phyloP scores from a whole-genome alignment of 768 basidiomycete species.

The Tubosaeta sp. region DNA sequence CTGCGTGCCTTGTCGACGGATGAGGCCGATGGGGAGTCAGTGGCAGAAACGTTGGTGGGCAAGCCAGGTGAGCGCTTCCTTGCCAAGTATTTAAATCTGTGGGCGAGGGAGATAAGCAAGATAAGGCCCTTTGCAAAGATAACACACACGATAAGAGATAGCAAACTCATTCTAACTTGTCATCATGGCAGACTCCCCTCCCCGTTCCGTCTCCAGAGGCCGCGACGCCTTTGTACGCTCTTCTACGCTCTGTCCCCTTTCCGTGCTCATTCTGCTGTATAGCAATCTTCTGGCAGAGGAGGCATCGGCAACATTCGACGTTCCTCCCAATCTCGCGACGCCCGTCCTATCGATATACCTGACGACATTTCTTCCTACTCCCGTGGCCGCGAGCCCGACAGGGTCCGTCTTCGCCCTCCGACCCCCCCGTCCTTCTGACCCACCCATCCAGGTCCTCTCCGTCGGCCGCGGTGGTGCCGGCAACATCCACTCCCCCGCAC shows the following conservation, averaged over 20 bases:
- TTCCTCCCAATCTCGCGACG: conserved; percentile 43
- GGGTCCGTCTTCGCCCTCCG: conserved; percentile 26
- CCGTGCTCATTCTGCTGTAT: not conserved
- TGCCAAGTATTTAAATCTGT: conserved; percentile 4
- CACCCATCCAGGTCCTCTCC: conserved; percentile 33
- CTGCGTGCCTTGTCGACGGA: conserved; percentile 14
- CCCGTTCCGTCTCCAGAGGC: conserved; percentile 49
- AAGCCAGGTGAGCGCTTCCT: conserved; percentile 10
- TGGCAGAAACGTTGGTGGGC: conserved; percentile 10
- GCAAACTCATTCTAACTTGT: conserved; percentile 5
- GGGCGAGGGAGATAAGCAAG: conserved; percentile 16
- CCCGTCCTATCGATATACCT: conserved; percentile 38
- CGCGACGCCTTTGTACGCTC: conserved; percentile 55
- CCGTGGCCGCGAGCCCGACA: conserved; percentile 58
- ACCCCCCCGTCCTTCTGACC: not conserved
- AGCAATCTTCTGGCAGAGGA: conserved; percentile 64
- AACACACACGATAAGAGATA: conserved; percentile 18
- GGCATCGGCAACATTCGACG: conserved; percentile 64
- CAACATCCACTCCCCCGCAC: conserved; percentile 65
- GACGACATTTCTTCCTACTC: conserved; percentile 52
- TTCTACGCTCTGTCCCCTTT: not conserved
- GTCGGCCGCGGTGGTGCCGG: conserved; percentile 81
- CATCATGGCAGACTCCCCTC: conserved; percentile 27
- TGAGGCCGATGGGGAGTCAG: not conserved
- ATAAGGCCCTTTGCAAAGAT: conserved; percentile 19